These are phyloP conservation scores for Pseudogymnoascus sp. DNA, from an alignment of 2,329 filamentous ascomycete genomes.

Conservation along the genomic window DNA sequence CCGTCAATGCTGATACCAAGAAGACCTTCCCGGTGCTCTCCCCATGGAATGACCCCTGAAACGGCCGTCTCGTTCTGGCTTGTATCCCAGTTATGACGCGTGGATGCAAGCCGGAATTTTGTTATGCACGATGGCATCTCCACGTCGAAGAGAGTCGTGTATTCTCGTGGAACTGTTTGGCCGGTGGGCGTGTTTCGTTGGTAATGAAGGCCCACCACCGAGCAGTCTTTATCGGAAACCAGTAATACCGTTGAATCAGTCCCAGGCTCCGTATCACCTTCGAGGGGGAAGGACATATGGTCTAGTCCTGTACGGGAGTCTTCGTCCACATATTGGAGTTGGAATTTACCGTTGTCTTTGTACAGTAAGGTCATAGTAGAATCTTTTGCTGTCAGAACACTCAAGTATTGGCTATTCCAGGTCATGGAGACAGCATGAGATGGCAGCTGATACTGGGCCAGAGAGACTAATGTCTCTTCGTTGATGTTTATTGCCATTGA, in stretches of 20 bases:
- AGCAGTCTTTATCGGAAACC: constrained; percentile 26
- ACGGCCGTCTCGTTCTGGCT: constrained; percentile 25
- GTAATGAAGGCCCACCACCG: constrained; percentile 21
- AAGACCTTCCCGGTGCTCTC: constrained; percentile 32
- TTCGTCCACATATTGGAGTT: constrained; percentile 24
- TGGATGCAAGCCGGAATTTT: constrained; percentile 41
- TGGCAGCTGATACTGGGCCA: constrained; percentile 40
- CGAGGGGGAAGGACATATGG: constrained; percentile 14
- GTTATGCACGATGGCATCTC: constrained; percentile 43
- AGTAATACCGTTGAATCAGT: constrained; percentile 20
- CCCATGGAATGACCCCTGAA: constrained; percentile 23
- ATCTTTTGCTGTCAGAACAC: constrained; percentile 43
- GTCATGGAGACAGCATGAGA: constrained; percentile 44
- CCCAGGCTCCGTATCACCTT: background rate
- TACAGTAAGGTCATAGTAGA: constrained; percentile 47
- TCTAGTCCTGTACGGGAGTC: constrained; percentile 25
- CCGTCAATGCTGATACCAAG: constrained; percentile 63
- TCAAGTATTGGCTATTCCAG: constrained; percentile 39
- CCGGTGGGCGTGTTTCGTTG: background rate
- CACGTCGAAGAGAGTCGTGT: constrained; percentile 38
- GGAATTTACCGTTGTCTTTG: constrained; percentile 20
- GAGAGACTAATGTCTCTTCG: constrained; percentile 42
- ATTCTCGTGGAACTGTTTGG: background rate
- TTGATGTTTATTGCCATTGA: constrained; percentile 45
- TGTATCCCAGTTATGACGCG: constrained; percentile 36